Conservation (phyloP, 176 grass and related monocot species). For the Musa beccarii region DNA sequence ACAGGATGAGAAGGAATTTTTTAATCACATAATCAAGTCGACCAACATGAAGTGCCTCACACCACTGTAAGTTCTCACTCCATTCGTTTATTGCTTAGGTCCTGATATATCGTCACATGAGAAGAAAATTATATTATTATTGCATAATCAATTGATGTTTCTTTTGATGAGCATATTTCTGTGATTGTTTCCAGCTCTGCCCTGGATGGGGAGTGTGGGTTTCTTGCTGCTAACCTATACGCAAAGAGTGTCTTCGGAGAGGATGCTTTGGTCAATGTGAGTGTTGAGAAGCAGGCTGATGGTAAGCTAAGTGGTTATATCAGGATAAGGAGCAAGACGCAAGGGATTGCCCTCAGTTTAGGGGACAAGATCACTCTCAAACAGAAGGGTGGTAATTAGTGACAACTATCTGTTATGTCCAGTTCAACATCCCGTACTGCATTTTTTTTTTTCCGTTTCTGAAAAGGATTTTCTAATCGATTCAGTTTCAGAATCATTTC, state of each 20-base stretch:
- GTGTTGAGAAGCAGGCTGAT: constrained; percentile 31
- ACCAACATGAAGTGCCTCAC: constrained; percentile 21
- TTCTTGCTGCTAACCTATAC: constrained; percentile 8
- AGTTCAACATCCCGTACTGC: background rate
- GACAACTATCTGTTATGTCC: background rate
- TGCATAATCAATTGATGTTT: constrained; percentile 5
- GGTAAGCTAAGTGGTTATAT: constrained; percentile 35
- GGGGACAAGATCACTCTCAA: constrained; percentile 15
- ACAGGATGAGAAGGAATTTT: constrained; percentile 9
- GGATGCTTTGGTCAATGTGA: constrained; percentile 14
- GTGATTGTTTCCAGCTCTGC: constrained; percentile 22
- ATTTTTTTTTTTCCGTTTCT: background rate
- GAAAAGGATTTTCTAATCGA: background rate
- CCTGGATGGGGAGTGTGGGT: constrained; percentile 33
- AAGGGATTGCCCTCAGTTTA: constrained; percentile 27
- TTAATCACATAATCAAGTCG: constrained; percentile 18
- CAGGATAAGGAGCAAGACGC: constrained; percentile 35
- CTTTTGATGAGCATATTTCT: too few relatives aligned
- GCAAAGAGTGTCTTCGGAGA: constrained; percentile 16
- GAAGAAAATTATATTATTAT: background rate
- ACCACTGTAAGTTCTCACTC: constrained; percentile 7
- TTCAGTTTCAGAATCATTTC: background rate
- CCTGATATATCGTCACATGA: background rate
- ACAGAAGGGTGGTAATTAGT: constrained; percentile 10
- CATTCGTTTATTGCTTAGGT: background rate